Evolutionary conservation across 1,284 basidiomycete species (phyloP).

Genomic region (Fomitiporia mediterranea): DNA sequence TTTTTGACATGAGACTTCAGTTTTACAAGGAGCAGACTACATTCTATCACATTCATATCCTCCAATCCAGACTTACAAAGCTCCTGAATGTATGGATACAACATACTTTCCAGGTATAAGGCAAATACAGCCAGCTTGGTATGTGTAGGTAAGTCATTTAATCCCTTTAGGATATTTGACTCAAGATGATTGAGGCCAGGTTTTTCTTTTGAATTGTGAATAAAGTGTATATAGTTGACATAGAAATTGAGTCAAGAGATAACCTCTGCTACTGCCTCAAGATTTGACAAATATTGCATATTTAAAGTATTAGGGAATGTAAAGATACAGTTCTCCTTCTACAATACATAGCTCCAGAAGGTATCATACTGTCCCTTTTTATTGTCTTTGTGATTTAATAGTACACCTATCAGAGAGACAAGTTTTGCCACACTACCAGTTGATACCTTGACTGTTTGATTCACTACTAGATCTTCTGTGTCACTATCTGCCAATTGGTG

Average conservation of each 20-base stretch:
- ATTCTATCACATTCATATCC: constrained; percentile 10
- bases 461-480: constrained; percentile 21
- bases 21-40: constrained; percentile 13
- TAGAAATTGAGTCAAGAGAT: not conserved
- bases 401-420: constrained; percentile 27
- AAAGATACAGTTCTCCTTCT: not conserved
- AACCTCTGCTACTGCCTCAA: not conserved
- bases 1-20: constrained; percentile 8
- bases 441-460: constrained; percentile 25
- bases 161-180: constrained; percentile 12
- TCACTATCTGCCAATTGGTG: not conserved
- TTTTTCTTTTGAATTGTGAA: constrained; percentile 8
- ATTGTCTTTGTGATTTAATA: constrained; percentile 33
- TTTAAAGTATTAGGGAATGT: constrained; percentile 18
- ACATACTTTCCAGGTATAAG: constrained; percentile 17
- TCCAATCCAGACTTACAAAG: not conserved
- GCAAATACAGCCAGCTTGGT: constrained; percentile 18
- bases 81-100: constrained; percentile 7
- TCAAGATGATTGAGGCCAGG: constrained; percentile 17
- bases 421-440: constrained; percentile 30
- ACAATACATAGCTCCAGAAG: constrained; percentile 24
- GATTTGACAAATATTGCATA: constrained; percentile 4
- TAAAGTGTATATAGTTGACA: not conserved
- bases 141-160: constrained; percentile 13
- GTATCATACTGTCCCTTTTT: constrained; percentile 28